Conservation (phyloP, 2,329 filamentous ascomycete genomes). For the Aspergillus caelatus region DNA sequence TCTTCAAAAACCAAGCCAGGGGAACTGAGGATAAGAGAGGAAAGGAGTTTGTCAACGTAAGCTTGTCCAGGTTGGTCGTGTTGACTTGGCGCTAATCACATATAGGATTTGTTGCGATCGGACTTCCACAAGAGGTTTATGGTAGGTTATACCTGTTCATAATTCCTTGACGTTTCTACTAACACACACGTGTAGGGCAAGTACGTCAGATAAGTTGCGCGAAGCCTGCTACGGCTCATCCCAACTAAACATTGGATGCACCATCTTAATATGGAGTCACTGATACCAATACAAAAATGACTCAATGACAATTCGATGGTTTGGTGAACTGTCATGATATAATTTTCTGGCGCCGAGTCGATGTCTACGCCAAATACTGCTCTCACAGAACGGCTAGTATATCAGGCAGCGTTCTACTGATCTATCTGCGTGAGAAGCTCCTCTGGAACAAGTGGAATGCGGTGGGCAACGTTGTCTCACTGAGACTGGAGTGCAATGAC, state of each 20-base stretch:
- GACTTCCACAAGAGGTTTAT: conserved; percentile 99
- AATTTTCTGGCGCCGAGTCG: not conserved
- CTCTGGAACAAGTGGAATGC: not conserved
- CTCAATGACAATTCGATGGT: not conserved
- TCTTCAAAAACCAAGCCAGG: conserved; percentile 97
- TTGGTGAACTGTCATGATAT: not conserved
- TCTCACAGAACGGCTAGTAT: not conserved
- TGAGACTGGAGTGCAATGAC: not conserved
- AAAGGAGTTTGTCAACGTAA: conserved; percentile 95
- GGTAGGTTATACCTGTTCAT: conserved; percentile 47
- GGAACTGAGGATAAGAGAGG: conserved; percentile 90
- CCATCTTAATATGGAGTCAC: not conserved
- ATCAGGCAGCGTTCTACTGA: not conserved
- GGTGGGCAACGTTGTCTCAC: not conserved
- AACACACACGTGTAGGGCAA: conserved; percentile 41
- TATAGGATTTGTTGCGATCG: conserved; percentile 79
- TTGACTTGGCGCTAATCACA: conserved; percentile 15
- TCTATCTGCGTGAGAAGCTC: conserved; percentile 3
- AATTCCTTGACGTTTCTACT: not conserved
- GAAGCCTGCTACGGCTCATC: not conserved
- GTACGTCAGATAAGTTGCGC: conserved; percentile 47
- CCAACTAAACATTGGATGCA: not conserved
- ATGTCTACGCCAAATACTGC: not conserved
- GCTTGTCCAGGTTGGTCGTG: conserved; percentile 32
- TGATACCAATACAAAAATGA: not conserved